Evolutionary conservation across 2,329 filamentous ascomycete genomes (phyloP).

Genomic region (Trichoderma citrinoviride): DNA sequence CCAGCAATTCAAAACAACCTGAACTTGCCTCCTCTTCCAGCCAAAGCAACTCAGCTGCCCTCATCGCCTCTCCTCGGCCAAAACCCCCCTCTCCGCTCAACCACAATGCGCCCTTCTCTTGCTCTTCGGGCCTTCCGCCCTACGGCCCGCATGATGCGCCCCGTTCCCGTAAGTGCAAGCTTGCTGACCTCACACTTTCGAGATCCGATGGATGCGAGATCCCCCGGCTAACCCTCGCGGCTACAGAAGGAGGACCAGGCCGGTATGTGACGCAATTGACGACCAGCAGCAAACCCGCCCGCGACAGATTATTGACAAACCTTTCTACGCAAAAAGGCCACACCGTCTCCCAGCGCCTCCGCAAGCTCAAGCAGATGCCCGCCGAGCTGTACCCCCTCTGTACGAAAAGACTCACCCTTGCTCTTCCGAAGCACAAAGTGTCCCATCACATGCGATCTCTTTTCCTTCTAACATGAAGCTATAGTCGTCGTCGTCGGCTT

Average conservation of each 20-base stretch:
- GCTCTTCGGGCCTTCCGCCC: conserved; percentile 66
- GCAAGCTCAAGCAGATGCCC: conserved; percentile 84
- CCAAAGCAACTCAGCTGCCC: too few relatives aligned
- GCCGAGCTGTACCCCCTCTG: conserved; percentile 93
- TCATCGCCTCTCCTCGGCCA: too few relatives aligned
- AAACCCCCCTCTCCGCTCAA: conserved; percentile 29
- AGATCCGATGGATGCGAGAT: conserved; percentile 22
- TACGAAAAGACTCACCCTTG: conserved; percentile 42
- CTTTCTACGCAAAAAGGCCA: conserved; percentile 65
- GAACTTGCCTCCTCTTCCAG: too few relatives aligned
- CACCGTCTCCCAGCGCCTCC: conserved; percentile 92
- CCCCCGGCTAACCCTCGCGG: conserved; percentile 29
- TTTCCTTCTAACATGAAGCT: conserved; percentile 28
- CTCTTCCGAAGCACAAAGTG: background rate
- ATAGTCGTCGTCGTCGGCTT: conserved; percentile 83
- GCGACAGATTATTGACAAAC: conserved; percentile 26
- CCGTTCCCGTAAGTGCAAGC: conserved; percentile 62
- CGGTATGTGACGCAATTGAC: conserved; percentile 51
- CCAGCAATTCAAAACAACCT: conserved; percentile 24
- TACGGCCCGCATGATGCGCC: conserved; percentile 64
- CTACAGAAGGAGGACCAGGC: conserved; percentile 63
- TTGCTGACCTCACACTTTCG: background rate
- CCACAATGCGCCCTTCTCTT: conserved; percentile 63
- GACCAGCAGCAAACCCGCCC: background rate
- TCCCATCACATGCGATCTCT: background rate